Evolutionary conservation across 2,329 filamentous ascomycete species (phyloP), one percentile per base, ranked within the genome.

Genomic region (Beauveria caledonica): DNA sequence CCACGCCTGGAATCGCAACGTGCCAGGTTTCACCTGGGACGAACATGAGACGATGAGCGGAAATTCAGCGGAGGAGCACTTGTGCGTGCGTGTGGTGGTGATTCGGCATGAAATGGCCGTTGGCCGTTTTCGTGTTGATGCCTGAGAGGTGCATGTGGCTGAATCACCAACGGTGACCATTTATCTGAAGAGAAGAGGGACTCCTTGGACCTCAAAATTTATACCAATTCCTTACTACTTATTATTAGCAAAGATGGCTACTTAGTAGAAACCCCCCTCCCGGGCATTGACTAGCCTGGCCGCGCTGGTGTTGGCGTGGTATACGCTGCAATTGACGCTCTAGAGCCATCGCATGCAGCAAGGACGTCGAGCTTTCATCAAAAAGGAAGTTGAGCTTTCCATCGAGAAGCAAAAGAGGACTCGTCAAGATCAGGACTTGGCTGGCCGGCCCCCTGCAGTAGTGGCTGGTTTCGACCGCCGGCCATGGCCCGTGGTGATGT

Each of bases 1-100:
- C n/a, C 6, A 19, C 4, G 25, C 25, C 42, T 46, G 58, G 29
- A 49, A 44, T 33, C 46, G 48, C 39, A 60, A 60, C 58, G n/a
- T 36, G 6, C 42, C 46, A 50, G 51, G 58, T 60, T 60, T 60
- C 58, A 60, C n/a, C 2, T 11, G 3, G 25, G n/a, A n/a, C 13
- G 23, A 33, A 45, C 46, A 44, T 59, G 56, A 59, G 56, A 59
- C 56, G 48, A 40, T 36, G 10, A 23, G n/a, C 36, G n/a, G 25
- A 13, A 21, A 2, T 23, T 7, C 25, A 7, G 54, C 42, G 23
- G 54, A 39, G 19, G 17, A 57, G 15, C 21, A 42, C 4, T 44
- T 29, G 11, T 15, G 1, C n/a, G n/a, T n/a, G n/a, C n/a, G n/a
- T n/a, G n/a, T n/a, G n/a, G n/a, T n/a, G 23, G 33, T 36, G 33